Conservation (phyloP, 169 alveolate genomes). For the Eimeria tenella region DNA sequence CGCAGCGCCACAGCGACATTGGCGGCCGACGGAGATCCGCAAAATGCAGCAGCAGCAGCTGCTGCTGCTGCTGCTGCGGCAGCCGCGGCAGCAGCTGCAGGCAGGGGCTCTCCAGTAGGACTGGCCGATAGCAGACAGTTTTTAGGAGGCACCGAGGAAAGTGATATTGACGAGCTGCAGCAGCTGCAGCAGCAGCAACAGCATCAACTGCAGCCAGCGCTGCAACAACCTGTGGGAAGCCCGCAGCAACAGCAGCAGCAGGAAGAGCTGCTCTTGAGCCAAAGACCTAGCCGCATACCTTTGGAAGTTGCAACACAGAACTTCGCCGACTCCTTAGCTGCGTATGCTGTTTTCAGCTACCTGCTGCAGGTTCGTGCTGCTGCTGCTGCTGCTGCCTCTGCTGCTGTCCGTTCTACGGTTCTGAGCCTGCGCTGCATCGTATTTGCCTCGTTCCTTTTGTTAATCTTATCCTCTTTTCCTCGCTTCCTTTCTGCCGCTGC, state of each 20-base stretch:
- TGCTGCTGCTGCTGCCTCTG: background rate
- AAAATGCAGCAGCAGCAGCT: background rate
- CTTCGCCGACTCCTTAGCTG: conserved; percentile 96
- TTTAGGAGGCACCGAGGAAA: background rate
- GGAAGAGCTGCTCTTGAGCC: conserved; percentile 18
- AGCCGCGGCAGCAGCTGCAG: background rate
- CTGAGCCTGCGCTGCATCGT: background rate
- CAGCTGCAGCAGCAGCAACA: conserved; percentile 14
- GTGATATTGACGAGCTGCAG: background rate
- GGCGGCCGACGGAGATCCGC: background rate
- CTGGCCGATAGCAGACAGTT: background rate
- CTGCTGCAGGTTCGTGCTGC: conserved; percentile 73
- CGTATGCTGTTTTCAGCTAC: conserved; percentile 85
- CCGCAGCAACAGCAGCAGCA: conserved; percentile 32
- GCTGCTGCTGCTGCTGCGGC: background rate
- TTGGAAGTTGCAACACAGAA: conserved; percentile 93
- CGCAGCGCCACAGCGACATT: background rate
- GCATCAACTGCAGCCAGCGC: conserved; percentile 3
- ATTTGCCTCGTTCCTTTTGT: background rate
- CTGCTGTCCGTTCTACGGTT: background rate
- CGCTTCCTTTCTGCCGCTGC: background rate
- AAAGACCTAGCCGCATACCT: background rate
- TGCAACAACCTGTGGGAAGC: conserved; percentile 35
- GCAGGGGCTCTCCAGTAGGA: background rate
- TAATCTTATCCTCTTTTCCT: background rate